Base-by-base conservation (phyloP, 768 basidiomycete species). In the Lactarius deliciosus region DNA sequence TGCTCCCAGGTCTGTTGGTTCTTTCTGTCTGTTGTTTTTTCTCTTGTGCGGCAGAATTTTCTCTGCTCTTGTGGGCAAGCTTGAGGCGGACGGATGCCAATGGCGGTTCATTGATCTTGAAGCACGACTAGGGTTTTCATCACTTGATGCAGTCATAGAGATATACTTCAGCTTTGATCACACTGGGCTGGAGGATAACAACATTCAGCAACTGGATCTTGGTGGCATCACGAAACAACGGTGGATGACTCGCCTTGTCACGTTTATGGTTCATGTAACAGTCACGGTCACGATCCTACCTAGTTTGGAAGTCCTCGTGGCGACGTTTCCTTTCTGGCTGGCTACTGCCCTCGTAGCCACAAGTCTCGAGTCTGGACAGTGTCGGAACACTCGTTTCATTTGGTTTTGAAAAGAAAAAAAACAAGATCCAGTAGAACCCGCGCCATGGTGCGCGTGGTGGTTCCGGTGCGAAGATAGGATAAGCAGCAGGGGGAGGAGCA, bases 211-310 rank as follows among this genome's bases (percentile, higher is more conserved):
- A 56, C 45, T 61, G 57, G 60, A 38, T 61, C 43, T 45, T 47
- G 65, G 56, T 61, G 30, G 43, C 22, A 10, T 7, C 32, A 56
- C 5, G n/a, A 47, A 22, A 56, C 36, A 25, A 25, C 7, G 16
- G 38, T 40, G 36, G 41, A 61, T 61, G 65, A 66, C 65, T 66
- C 65, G 55, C 65, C 65, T 66, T 32, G 22, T 28, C 43, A 20
- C 34, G 3, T 30, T 57, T 34, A 40, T 47, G n/a, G 25, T 7
- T 5, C 15, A 6, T 18, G 64, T 65, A 41, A 65, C 65, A 4
- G 28, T 41, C 2, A 20, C n/a, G n/a, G 5, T 55, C n/a, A 41
- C 43, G 18, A 8, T 5, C n/a, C 16, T 16, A 11, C 25, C 50
- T 1, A 53, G 9, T 25, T 50, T 50, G 47, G 47, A 50, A 50